These are phyloP conservation scores for Syncephalastrum sp. DNA, from an alignment of 371 early-diverging fungal genomes.

Conservation along the genomic window DNA sequence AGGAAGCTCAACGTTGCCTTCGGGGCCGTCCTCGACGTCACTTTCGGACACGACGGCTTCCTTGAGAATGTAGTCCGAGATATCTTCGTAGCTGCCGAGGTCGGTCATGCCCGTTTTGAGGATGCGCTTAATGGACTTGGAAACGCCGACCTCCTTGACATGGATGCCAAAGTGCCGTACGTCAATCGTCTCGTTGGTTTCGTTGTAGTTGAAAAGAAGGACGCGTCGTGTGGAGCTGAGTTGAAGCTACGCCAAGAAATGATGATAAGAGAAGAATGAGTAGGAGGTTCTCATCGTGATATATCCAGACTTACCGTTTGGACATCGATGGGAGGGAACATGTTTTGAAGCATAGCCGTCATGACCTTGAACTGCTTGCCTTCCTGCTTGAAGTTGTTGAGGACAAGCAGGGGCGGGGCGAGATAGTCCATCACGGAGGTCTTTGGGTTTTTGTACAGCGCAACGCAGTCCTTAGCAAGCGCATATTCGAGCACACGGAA, in stretches of 20 bases:
- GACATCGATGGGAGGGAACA: constrained; percentile 95
- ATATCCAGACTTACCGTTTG: constrained; percentile 58
- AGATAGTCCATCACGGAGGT: constrained; percentile 77
- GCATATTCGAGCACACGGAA: constrained; percentile 87
- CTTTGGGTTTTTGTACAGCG: constrained; percentile 79
- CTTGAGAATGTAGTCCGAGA: constrained; percentile 87
- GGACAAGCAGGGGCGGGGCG: constrained; percentile 82
- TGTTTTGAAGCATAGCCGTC: constrained; percentile 92
- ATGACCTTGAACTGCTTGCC: constrained; percentile 86
- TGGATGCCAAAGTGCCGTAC: constrained; percentile 91
- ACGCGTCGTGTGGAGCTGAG: constrained; percentile 88
- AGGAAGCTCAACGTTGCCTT: constrained; percentile 75
- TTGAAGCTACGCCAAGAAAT: constrained; percentile 67
- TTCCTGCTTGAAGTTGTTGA: constrained; percentile 88
- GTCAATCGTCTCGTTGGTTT: constrained; percentile 80
- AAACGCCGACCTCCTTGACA: constrained; percentile 86
- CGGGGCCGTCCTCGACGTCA: constrained; percentile 91
- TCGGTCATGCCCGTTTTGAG: constrained; percentile 79
- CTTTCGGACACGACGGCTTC: constrained; percentile 88
- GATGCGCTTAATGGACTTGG: constrained; percentile 85
- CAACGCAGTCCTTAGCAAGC: constrained; percentile 80
- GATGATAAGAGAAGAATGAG: background rate
- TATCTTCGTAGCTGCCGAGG: constrained; percentile 80
- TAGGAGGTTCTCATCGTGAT: too few relatives aligned
- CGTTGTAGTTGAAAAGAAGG: constrained; percentile 88